phyloP scores from a whole-genome alignment of 2,329 filamentous ascomycete genomes.

The Orbilia blumenaviensis region DNA sequence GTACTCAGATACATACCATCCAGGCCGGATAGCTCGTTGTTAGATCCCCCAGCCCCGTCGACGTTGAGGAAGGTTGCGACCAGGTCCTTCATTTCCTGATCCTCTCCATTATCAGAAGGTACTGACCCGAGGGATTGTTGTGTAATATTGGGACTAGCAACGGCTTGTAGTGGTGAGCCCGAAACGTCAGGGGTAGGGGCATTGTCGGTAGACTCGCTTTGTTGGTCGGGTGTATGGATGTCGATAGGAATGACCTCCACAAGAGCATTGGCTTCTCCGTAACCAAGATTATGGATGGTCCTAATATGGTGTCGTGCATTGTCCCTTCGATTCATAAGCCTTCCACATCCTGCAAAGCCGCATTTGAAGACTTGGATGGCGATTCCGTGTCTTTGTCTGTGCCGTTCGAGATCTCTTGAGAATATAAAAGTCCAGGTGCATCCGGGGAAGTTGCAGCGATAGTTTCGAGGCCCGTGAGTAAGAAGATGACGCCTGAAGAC shows the following conservation, averaged over 20 bases:
- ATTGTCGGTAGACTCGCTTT: not conserved
- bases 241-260: not conserved
- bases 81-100: not conserved
- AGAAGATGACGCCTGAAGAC: not conserved
- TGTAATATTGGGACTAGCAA: not conserved
- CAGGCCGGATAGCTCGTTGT: not conserved
- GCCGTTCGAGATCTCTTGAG: not conserved
- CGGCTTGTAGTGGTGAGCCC: not conserved
- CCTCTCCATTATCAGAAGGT: not conserved
- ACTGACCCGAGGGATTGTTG: not conserved
- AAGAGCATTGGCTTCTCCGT: not conserved
- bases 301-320: not conserved
- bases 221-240: not conserved
- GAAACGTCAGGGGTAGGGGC: not conserved
- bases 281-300: not conserved
- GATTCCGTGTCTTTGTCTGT: not conserved
- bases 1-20: not conserved
- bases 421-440: not conserved
- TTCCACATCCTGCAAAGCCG: not conserved
- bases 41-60: not conserved
- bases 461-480: not conserved
- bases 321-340: not conserved
- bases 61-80: not conserved
- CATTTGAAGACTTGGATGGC: not conserved
- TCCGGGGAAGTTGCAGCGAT: not conserved